Evolutionary conservation across 148 eudicot species (phyloP), one percentile per base, ranked within the genome.

Genomic region (Camellia granthamiana): DNA sequence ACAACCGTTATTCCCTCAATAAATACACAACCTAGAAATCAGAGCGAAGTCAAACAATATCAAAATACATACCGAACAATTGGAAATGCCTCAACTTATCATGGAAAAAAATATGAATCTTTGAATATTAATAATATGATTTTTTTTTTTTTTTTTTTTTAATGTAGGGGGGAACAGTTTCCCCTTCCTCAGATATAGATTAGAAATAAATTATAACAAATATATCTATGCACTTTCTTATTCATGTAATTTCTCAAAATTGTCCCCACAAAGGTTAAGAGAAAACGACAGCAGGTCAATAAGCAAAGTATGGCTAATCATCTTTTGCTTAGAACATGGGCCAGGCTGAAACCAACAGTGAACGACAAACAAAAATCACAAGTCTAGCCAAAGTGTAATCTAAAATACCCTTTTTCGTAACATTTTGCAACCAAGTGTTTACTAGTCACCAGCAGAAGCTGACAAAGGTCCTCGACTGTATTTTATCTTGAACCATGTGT

Each of bases 211-310:
- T 72, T 72, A 60, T 41, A 61, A 75, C 51, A 56, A 59, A 41
- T 44, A 38, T 38, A 58, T 16, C 66, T 16, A 56, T 58, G 30
- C 30, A 56, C 51, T 75, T 42, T 59, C 23, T 41, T 16, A 5
- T 56, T 44, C 63, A 66, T 46, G 18, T 59, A 75, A 75, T 59
- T 55, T 66, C 4, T 66, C 59, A 77, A 13, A 42, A 21, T 63
- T 12, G 55, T 18, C 60, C 78, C 74, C 64, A 69, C 58, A 47
- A 21, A 43, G 75, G 30, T 42, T 60, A 21, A 81, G 23, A 60
- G 74, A 64, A 64, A 64, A 21, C 23, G 58, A 77, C 77, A 47
- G 68, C 69, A 71, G 13, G 64, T 63, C 81, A 77, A 77, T 12
- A 64, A 78, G 61, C 59, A 69, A 18, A 14, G 43, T 2, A 58